These are phyloP conservation scores for Dendrobium nobile DNA, from an alignment of 106 monocot genomes.

Conservation along the genomic window DNA sequence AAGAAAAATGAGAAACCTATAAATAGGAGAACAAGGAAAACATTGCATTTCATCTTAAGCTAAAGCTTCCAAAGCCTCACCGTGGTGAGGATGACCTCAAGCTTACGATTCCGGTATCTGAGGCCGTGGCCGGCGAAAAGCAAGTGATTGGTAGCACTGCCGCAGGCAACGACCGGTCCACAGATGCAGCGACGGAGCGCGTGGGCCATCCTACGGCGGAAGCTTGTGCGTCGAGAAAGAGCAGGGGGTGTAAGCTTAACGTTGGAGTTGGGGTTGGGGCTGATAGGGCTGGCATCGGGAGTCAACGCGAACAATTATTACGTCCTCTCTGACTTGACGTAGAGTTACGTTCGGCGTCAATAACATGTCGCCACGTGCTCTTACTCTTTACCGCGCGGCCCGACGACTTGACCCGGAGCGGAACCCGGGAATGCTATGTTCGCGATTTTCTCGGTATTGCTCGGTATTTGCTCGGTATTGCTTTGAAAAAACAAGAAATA, in stretches of 20 bases:
- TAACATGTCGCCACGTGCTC: no score
- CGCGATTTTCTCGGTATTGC: no score
- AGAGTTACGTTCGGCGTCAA: no score
- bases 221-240: neutral
- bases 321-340: no score
- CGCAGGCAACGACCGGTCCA: neutral
- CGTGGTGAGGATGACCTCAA: conserved; percentile 94
- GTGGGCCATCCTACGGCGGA: conserved; percentile 2
- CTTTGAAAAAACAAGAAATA: no score
- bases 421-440: no score
- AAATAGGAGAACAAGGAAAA: neutral
- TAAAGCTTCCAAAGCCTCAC: conserved; percentile 17
- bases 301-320: no score
- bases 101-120: conserved; percentile 75
- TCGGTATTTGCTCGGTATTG: no score
- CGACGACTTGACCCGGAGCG: no score
- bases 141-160: conserved; percentile 44
- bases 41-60: neutral
- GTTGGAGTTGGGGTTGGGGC: neutral
- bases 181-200: conserved; percentile 1
- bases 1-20: neutral
- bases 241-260: neutral
- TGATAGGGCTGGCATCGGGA: neutral
- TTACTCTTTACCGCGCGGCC: no score
- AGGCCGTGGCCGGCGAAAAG: conserved; percentile 67